These are phyloP conservation scores for Rickenella mellea DNA, from an alignment of 768 basidiomycete genomes.

Conservation along the genomic window DNA sequence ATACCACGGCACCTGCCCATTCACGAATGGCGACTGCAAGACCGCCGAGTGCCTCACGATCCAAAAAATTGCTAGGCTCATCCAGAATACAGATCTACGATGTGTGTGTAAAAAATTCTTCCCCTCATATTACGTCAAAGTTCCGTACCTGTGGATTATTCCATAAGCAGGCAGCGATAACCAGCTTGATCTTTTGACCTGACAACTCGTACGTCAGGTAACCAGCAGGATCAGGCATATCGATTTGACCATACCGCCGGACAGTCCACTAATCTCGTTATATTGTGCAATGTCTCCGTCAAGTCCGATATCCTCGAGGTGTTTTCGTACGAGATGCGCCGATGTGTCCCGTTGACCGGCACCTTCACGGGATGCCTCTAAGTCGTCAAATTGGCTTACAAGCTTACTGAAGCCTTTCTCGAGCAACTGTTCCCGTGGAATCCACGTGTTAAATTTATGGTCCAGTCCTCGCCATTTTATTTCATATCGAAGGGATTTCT, in stretches of 20 bases:
- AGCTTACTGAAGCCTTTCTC: conserved; percentile 83
- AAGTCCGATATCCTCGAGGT: conserved; percentile 89
- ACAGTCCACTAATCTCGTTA: conserved; percentile 90
- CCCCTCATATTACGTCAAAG: conserved; percentile 1
- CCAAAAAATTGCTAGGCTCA: conserved; percentile 95
- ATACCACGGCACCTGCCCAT: conserved; percentile 86
- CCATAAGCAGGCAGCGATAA: conserved; percentile 92
- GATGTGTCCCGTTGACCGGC: conserved; percentile 86
- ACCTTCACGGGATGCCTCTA: conserved; percentile 92
- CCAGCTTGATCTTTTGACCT: conserved; percentile 96
- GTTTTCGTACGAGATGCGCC: conserved; percentile 74
- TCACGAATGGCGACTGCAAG: conserved; percentile 91
- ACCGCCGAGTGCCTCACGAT: conserved; percentile 91
- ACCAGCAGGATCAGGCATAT: conserved; percentile 5
- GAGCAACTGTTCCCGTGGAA: conserved; percentile 79
- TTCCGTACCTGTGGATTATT: conserved; percentile 78
- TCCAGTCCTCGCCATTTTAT: conserved; percentile 79
- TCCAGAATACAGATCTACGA: conserved; percentile 65
- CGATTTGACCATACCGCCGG: conserved; percentile 57
- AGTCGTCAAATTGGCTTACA: conserved; percentile 91
- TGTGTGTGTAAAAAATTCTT: conserved; percentile 5
- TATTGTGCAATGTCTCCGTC: conserved; percentile 98
- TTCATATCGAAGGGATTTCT: conserved; percentile 93
- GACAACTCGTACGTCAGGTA: conserved; percentile 5
- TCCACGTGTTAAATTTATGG: conserved; percentile 85